A percentile compares a stretch with the other conserved stretches of the same genome.
Evolutionary conservation across 768 basidiomycete species (phyloP).

Genomic region (Zangia roseola): DNA sequence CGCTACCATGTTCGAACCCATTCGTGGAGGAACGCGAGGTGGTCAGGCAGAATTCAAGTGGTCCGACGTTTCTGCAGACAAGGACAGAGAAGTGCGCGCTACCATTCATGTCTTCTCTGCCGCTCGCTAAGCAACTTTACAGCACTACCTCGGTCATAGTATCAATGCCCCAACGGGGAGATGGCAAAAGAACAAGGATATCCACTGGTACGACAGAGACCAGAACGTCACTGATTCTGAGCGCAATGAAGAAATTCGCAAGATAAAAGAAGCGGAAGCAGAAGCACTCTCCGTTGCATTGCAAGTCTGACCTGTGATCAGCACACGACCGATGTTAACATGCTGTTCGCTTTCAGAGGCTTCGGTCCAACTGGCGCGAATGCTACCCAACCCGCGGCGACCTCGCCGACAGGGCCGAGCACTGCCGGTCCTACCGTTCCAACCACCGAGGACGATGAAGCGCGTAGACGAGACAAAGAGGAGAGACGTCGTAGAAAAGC

Average conservation of each 20-base stretch:
- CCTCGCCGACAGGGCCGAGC: slow-evolving; percentile 18
- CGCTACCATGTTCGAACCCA: slow-evolving; percentile 67
- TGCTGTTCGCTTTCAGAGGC: slow-evolving; percentile 49
- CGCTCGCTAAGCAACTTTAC: slow-evolving; percentile 5
- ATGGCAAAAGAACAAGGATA: slow-evolving; percentile 97
- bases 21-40: slow-evolving; percentile 87
- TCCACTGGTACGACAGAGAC: slow-evolving; percentile 93
- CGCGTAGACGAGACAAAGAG: slow-evolving; percentile 40
- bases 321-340: slow-evolving; percentile 3
- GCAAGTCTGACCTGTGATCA: slow-evolving; percentile 39
- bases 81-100: slow-evolving; percentile 77
- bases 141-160: slow-evolving; percentile 95
- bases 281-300: slow-evolving; percentile 83
- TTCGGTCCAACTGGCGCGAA: slow-evolving; percentile 57
- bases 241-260: slow-evolving; percentile 70
- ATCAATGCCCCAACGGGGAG: slow-evolving; percentile 93
- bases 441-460: slow-evolving; percentile 30
- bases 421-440: slow-evolving; percentile 13
- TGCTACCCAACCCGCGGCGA: slow-evolving; percentile 21
- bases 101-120: not conserved
- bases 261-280: slow-evolving; percentile 84
- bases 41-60: slow-evolving; percentile 91
- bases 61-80: slow-evolving; percentile 87
- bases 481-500: slow-evolving; percentile 52
- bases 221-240: slow-evolving; percentile 40